A percentile compares a stretch with the other conserved stretches of the same genome.
phyloP scores from a whole-genome alignment of 225 moss, liverwort and hornwort species.

The Anthoceros angustus region DNA sequence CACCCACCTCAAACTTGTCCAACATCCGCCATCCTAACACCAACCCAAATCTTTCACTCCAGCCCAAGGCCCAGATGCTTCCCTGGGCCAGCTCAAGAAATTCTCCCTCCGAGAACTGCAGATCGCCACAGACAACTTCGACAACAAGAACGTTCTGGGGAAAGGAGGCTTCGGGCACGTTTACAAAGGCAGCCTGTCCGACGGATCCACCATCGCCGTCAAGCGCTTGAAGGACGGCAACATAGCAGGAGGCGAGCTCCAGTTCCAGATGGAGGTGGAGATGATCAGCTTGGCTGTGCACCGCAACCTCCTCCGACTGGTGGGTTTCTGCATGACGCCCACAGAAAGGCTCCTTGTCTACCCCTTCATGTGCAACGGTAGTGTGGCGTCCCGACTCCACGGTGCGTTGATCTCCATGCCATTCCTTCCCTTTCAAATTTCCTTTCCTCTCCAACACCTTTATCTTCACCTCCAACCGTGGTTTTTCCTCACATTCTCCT shows the following conservation, averaged over 20 bases:
- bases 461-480: no score
- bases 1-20: background rate
- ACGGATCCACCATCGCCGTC: slow-evolving; percentile 72
- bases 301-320: slow-evolving; percentile 58
- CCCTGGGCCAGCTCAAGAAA: slow-evolving; percentile 72
- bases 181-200: slow-evolving; percentile 62
- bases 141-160: slow-evolving; percentile 59
- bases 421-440: no score
- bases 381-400: slow-evolving; percentile 86
- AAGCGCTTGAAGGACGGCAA: slow-evolving; percentile 80
- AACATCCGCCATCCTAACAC: background rate
- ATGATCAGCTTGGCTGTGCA: slow-evolving; percentile 92
- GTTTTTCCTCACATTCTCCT: no score
- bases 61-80: slow-evolving; percentile 74
- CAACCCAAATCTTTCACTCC: slow-evolving; percentile 6
- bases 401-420: slow-evolving; percentile 22
- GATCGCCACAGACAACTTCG: slow-evolving; percentile 76
- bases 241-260: slow-evolving; percentile 67
- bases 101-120: slow-evolving; percentile 79
- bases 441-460: no score
- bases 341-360: slow-evolving; percentile 84
- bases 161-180: slow-evolving; percentile 89
- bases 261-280: slow-evolving; percentile 94
- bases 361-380: slow-evolving; percentile 91
- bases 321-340: slow-evolving; percentile 91